Base-by-base conservation (phyloP, 345 rosid species). In the Eucalyptus paniculata region DNA sequence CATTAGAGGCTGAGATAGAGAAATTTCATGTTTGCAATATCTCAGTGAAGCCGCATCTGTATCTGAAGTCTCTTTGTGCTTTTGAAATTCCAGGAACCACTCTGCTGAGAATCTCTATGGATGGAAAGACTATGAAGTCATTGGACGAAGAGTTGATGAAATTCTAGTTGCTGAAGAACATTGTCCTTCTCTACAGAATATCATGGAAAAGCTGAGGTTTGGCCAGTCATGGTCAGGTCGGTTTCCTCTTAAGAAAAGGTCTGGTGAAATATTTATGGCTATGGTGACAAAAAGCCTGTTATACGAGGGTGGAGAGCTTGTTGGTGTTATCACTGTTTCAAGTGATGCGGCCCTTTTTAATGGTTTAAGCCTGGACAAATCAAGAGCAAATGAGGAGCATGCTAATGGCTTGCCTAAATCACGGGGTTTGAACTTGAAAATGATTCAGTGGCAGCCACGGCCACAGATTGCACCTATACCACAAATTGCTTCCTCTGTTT, bases 171-270 rank as follows among this genome's bases (percentile, higher is more conserved):
- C 95, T 62, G 95, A 94, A 86, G 98, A 95, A 87, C 87, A 95
- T 87, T 88, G 86, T 56, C 87, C 87, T 30, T 92, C 92, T 89
- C 91, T 94, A 7, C 91, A 88, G 80, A 86, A 90, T 89, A 94
- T 97, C 72, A 86, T 93, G 91, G 93, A 93, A 26, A 91, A 88
- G 37, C 90, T 97, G 90, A 88, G 86, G 86, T 91, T 89, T 86
- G 97, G 97, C 30, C 92, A 93, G 83, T 92, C 95, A 58, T 97
- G 99, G 99, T 94, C 97, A 32, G 99, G 98, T 87, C 99, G 91
- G 94, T 96, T 97, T 87, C 99, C 98, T 49, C 92, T 95, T 83
- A 96, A 89, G 95, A 95, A 93, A 92, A 94, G 90, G 89, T 93
- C 96, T 0, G 98, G 99, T 82, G 95, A 97, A 87, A 77, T 91